These are phyloP conservation scores for Cyclocybe aegerita DNA, from an alignment of 768 basidiomycete genomes.

Conservation along the genomic window DNA sequence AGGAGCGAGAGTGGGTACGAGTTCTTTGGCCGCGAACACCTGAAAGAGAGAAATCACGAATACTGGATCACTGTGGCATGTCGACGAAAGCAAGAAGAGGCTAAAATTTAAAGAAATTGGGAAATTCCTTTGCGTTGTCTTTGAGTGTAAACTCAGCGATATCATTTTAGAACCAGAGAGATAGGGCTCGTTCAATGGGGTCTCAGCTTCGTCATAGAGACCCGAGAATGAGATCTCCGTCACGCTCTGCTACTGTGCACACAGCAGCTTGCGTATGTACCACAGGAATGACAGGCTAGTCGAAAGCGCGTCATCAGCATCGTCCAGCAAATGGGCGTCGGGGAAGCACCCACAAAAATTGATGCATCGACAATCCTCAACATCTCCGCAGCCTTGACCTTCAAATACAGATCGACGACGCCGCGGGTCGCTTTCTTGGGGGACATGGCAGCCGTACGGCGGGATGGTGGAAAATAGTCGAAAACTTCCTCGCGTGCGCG, in stretches of 20 bases:
- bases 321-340: no score
- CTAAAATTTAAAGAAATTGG: no score
- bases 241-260: constrained; percentile 1
- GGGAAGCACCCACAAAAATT: constrained; percentile 23
- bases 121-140: no score
- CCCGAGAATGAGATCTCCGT: neutral
- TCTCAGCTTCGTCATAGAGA: neutral
- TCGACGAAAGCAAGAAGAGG: no score
- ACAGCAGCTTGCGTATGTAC: neutral
- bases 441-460: constrained; percentile 26
- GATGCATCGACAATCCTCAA: constrained; percentile 36
- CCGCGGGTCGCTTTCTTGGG: constrained; percentile 19
- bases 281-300: constrained; percentile 1
- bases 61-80: no score
- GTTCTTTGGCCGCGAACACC: no score
- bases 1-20: no score
- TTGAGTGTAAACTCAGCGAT: no score
- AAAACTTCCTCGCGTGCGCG: constrained; percentile 9
- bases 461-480: constrained; percentile 15
- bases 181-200: no score
- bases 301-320: no score
- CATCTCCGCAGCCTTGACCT: constrained; percentile 26
- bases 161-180: no score
- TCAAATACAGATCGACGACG: constrained; percentile 32
- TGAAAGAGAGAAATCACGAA: no score